Percentiles rank a stretch among this genome's conserved stretches.
Conservation (phyloP, 345 rosid species). For the Cardamine resedifolia region DNA sequence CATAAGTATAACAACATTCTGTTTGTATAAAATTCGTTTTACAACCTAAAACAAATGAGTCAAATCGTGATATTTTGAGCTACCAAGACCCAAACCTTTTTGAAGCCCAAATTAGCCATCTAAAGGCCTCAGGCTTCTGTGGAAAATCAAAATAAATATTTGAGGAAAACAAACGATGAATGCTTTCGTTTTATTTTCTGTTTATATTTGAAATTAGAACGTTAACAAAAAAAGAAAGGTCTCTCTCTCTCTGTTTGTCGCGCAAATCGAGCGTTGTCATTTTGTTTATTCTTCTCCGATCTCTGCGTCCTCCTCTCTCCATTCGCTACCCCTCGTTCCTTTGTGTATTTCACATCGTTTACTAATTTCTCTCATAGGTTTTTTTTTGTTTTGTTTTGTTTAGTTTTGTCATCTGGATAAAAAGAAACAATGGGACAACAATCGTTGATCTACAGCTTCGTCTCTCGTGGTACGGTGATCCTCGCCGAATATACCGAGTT, state of each 20-base stretch:
- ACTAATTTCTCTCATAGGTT: conserved; percentile 11
- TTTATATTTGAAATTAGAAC: background rate
- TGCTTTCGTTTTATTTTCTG: background rate
- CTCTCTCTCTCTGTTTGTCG: background rate
- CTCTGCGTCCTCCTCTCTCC: conserved; percentile 24
- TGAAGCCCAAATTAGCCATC: background rate
- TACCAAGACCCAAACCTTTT: background rate
- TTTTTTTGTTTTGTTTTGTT: background rate
- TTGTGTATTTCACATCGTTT: background rate
- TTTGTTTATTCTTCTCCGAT: conserved; percentile 26
- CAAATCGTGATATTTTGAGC: background rate
- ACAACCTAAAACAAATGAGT: background rate
- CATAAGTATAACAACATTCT: conserved; percentile 12
- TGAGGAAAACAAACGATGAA: background rate
- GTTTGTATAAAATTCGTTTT: background rate
- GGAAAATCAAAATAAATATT: background rate
- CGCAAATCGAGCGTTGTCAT: conserved; percentile 34
- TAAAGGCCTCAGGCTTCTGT: background rate
- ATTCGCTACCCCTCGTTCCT: background rate
- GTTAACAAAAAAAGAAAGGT: background rate
- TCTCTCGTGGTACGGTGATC: conserved; percentile 65
- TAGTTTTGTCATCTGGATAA: background rate
- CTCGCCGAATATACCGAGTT: conserved; percentile 65
- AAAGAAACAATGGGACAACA: conserved; percentile 56
- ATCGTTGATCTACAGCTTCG: conserved; percentile 66